Evolutionary conservation across 2,329 filamentous ascomycete species (phyloP).

Genomic region (Fusarium dlaminii): DNA sequence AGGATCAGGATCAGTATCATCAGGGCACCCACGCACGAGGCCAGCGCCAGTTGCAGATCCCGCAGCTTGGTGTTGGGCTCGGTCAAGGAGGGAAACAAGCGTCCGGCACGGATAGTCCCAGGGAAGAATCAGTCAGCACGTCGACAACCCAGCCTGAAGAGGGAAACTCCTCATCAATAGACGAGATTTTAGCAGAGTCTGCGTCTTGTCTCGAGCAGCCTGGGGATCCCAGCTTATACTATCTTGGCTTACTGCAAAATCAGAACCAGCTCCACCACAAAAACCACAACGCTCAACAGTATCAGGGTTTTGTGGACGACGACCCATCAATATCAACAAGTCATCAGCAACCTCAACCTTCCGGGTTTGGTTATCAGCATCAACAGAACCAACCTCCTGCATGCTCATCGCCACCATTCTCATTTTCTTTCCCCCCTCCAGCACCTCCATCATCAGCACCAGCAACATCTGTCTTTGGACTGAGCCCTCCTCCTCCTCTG

Average conservation of each 20-base stretch:
- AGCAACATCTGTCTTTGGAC: conserved; percentile 26
- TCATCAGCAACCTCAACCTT: conserved; percentile 19
- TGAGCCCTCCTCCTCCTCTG: conserved; percentile 32
- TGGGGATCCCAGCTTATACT: conserved; percentile 27
- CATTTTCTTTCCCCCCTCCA: conserved; percentile 14
- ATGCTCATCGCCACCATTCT: conserved; percentile 28
- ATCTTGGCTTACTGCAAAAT: conserved; percentile 31
- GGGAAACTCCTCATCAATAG: conserved; percentile 15
- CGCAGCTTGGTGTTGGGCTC: conserved; percentile 40
- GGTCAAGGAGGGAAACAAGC: conserved; percentile 40
- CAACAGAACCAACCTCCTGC: conserved; percentile 20
- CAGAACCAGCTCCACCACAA: conserved; percentile 30
- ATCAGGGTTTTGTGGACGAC: conserved; percentile 20
- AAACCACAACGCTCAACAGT: conserved; percentile 10
- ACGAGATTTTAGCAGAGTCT: conserved; percentile 25
- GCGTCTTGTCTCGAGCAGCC: conserved; percentile 25
- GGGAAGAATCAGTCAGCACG: conserved; percentile 17
- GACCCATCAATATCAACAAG: conserved; percentile 23
- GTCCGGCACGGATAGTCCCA: conserved; percentile 13
- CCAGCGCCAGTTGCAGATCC: conserved; percentile 40
- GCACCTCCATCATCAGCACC: conserved; percentile 29
- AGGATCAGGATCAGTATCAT: conserved; percentile 36
- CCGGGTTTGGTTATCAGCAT: conserved; percentile 20
- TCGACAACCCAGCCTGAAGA: conserved; percentile 7
- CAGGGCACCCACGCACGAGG: conserved; percentile 40